Percentiles rank a stretch among this genome's conserved stretches.
phyloP scores from a whole-genome alignment of 2,329 filamentous ascomycete species.

The Ophiosphaerella korrae region DNA sequence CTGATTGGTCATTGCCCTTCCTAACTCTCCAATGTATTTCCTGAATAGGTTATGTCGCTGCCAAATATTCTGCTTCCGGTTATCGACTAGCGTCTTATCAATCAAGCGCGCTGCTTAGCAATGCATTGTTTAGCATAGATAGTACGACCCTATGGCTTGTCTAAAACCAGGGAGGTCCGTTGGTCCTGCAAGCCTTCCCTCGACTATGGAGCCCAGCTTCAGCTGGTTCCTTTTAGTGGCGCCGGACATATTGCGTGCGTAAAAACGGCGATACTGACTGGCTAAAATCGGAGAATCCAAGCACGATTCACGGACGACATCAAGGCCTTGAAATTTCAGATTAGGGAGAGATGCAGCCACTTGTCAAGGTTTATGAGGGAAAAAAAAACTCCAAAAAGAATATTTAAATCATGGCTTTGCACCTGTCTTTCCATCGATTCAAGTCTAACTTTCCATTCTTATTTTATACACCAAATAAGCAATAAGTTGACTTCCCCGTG shows the following conservation, averaged over 20 bases:
- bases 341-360: too few species aligned
- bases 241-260: constrained; percentile 14
- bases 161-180: too few species aligned
- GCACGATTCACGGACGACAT: constrained; percentile 24
- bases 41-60: background rate
- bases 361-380: too few species aligned
- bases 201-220: background rate
- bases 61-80: too few species aligned
- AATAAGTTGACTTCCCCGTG: background rate
- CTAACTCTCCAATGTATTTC: too few species aligned
- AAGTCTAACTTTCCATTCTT: background rate
- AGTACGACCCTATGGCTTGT: too few species aligned
- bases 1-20: too few species aligned
- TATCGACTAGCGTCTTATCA: too few species aligned
- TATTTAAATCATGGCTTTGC: background rate
- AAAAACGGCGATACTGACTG: constrained; percentile 12
- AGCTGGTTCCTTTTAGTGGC: constrained; percentile 12
- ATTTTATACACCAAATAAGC: background rate
- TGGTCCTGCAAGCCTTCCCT: too few species aligned
- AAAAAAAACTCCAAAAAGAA: too few species aligned
- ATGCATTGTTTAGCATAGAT: background rate
- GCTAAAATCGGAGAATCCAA: constrained; percentile 15
- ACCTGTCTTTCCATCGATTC: background rate
- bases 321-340: constrained; percentile 15
- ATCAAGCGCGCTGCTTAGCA: background rate